A percentile compares a stretch with the other conserved stretches of the same genome.
These are phyloP conservation scores for Lasiodiplodia hormozganensis DNA, from an alignment of 2,329 filamentous ascomycete species.

Conservation along the genomic window DNA sequence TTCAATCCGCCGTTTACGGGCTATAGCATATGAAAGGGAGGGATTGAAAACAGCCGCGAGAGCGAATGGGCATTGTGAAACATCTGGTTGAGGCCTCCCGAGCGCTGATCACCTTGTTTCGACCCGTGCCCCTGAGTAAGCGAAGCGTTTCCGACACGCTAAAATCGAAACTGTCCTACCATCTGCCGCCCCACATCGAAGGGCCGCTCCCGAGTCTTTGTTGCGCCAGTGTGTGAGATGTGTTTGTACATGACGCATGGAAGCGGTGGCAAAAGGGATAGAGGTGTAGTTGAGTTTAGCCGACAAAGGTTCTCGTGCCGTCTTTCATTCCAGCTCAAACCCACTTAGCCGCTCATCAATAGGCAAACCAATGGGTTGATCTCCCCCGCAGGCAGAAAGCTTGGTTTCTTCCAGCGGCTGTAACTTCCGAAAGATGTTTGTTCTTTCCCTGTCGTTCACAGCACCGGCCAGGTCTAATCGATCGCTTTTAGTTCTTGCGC, in stretches of 20 bases:
- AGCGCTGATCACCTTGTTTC: neutral
- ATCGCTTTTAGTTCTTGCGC: neutral
- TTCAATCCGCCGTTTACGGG: neutral
- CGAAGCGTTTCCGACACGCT: conserved; percentile 12
- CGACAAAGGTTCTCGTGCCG: neutral
- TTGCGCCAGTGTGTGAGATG: conserved; percentile 1
- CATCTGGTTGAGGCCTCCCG: neutral
- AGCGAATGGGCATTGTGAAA: conserved; percentile 20
- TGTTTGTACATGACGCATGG: conserved; percentile 9
- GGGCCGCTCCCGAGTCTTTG: neutral
- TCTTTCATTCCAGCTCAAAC: no score
- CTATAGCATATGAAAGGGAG: conserved; percentile 8
- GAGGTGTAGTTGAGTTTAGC: conserved; percentile 2
- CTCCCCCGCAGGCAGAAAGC: conserved; percentile 8
- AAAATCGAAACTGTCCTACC: conserved; percentile 17
- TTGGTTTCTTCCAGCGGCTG: neutral
- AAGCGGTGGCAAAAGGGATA: conserved; percentile 12
- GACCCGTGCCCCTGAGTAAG: conserved; percentile 3
- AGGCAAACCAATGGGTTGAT: neutral
- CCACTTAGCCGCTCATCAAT: neutral
- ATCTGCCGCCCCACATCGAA: neutral
- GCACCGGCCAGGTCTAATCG: neutral
- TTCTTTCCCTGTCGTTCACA: no score
- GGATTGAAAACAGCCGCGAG: conserved; percentile 3
- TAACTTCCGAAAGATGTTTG: neutral